Conservation (phyloP, 805 yeast species). For the Monosporozyma yasuniensis region DNA sequence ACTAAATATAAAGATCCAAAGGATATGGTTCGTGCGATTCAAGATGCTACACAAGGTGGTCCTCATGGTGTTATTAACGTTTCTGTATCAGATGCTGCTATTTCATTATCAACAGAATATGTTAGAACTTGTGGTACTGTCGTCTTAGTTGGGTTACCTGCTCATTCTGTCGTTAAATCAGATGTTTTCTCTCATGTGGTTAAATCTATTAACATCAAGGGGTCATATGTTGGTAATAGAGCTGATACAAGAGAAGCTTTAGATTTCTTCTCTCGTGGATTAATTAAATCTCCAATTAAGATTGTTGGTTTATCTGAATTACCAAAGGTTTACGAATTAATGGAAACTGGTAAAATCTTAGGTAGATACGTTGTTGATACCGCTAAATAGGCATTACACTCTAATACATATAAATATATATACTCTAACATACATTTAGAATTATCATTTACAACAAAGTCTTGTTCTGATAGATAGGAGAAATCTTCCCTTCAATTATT, state of each 20-base stretch:
- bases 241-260: conserved; percentile 71
- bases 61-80: conserved; percentile 64
- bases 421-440: too few species aligned
- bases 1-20: conserved; percentile 36
- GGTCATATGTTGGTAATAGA: conserved; percentile 84
- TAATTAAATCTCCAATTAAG: conserved; percentile 54
- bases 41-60: conserved; percentile 55
- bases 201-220: conserved; percentile 59
- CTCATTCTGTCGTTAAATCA: conserved; percentile 58
- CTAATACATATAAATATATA: too few species aligned
- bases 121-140: conserved; percentile 62
- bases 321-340: conserved; percentile 44
- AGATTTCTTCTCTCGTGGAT: conserved; percentile 60
- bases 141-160: conserved; percentile 67
- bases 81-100: conserved; percentile 60
- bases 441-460: too few species aligned
- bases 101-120: conserved; percentile 46
- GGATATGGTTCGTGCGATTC: conserved; percentile 41
- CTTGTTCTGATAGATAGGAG: too few species aligned
- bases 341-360: conserved; percentile 46
- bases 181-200: conserved; percentile 65
- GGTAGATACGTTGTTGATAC: conserved; percentile 89
- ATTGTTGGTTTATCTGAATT: conserved; percentile 48
- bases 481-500: too few species aligned
- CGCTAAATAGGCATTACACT: conserved; percentile 43